Base-by-base conservation (phyloP, 1,284 basidiomycete genomes). In the Irpex rosettiformis region DNA sequence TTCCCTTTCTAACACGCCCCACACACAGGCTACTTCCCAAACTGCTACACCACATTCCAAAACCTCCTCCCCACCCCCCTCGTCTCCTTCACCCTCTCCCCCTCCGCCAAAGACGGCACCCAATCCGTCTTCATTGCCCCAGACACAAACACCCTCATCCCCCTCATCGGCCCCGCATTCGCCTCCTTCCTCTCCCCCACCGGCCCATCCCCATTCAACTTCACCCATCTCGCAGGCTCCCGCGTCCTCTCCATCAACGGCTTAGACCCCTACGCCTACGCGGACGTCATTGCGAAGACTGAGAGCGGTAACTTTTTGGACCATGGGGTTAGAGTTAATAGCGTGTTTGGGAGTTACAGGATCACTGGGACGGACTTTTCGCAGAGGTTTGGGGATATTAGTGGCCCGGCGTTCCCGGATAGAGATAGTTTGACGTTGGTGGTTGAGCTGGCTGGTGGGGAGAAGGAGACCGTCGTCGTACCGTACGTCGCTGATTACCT, bases 281-380 rank as follows among this genome's bases (percentile, higher is more conserved):
- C 84, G 51, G 81, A 83, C 64, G 65, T 71, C 43, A 79, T 86
- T 55, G 84, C 85, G 3, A 72, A 72, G 52, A 85, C 82, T 1
- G 77, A 83, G 22, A 80, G 81, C 1, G 83, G 85, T 7, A 86
- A 85, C 67, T 86, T 81, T 66, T 71, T 87, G 30, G 83, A 86
- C 65, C 83, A 85, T 58, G 80, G 80, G 40, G 78, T 86, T 45
- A 79, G 84, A 55, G 81, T 86, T 37, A 87, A 87, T 70, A 83
- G 81, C 54, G 84, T 81, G 7, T 83, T 84, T 70, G 80, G 77
- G 37, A 83, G 82, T 65, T 86, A 87, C 66, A 72, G 82, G 7
- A 80, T 86, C 57, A 69, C 73, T 1, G 74, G 69, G 18, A 75
- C 70, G 0, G 67, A 62, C 27, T 84, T 79, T 64, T 82, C 81